Percentiles rank a stretch among this genome's conserved stretches.
These are phyloP conservation scores for Candida incommunis DNA, from an alignment of 805 yeast species.

Conservation along the genomic window DNA sequence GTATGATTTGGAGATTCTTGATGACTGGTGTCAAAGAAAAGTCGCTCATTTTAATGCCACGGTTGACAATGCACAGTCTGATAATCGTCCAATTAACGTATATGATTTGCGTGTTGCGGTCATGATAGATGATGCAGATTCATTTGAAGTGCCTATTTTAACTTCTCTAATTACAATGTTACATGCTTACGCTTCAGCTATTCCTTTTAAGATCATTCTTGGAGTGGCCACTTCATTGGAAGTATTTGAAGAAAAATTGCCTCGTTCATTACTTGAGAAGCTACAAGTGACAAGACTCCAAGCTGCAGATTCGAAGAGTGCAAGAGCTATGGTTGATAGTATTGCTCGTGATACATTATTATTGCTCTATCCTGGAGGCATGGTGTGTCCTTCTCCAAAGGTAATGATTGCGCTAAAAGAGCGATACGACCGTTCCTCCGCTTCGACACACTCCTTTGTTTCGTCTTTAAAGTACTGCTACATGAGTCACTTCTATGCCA, in stretches of 20 bases:
- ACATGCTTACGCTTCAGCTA: slow-evolving; percentile 17
- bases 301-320: slow-evolving; percentile 4
- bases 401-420: background rate
- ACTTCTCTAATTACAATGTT: slow-evolving; percentile 18
- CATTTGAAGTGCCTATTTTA: slow-evolving; percentile 19
- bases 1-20: slow-evolving; percentile 24
- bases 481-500: slow-evolving; percentile 24
- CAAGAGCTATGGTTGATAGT: slow-evolving; percentile 7
- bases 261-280: slow-evolving; percentile 14
- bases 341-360: slow-evolving; percentile 4
- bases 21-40: slow-evolving; percentile 17
- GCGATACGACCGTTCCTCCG: slow-evolving; percentile 3
- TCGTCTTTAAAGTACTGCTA: slow-evolving; percentile 18
- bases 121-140: slow-evolving; percentile 25
- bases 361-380: slow-evolving; percentile 1
- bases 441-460: slow-evolving; percentile 10
- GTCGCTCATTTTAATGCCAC: slow-evolving; percentile 1
- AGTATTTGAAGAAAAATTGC: slow-evolving; percentile 21
- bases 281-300: slow-evolving; percentile 8
- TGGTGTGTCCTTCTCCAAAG: background rate
- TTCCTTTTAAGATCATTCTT: slow-evolving; percentile 22
- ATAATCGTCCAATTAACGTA: background rate
- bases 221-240: slow-evolving; percentile 23
- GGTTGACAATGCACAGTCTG: background rate
- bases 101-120: slow-evolving; percentile 14